Conservation (phyloP, 352 stramenopile genomes). For the Phytophthora sansomeana region DNA sequence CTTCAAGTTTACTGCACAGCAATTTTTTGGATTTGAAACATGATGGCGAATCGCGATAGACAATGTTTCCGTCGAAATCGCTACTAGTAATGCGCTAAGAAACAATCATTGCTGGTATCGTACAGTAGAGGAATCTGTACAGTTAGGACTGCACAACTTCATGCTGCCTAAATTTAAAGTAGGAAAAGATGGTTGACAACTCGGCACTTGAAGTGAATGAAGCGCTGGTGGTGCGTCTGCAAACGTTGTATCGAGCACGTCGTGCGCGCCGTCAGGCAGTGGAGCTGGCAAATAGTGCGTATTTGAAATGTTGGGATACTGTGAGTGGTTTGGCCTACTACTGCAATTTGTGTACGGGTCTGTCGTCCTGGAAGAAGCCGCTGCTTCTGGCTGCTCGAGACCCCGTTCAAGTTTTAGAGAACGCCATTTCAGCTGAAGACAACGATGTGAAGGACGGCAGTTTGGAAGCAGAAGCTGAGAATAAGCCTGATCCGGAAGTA, state of each 20-base stretch:
- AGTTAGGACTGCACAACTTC: neutral
- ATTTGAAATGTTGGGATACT: conserved; percentile 60
- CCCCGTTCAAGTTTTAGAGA: neutral
- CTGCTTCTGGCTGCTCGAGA: conserved; percentile 44
- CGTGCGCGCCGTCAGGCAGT: conserved; percentile 38
- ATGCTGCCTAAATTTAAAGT: conserved; percentile 26
- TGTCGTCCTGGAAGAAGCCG: conserved; percentile 57
- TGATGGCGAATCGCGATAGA: too few relatives aligned
- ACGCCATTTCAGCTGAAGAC: neutral
- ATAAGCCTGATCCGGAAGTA: too few relatives aligned
- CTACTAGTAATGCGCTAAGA: too few relatives aligned
- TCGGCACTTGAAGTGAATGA: conserved; percentile 4
- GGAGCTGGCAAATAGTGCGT: conserved; percentile 40
- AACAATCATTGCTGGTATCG: neutral
- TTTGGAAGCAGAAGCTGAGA: neutral
- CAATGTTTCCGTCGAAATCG: too few relatives aligned
- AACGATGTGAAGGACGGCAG: neutral
- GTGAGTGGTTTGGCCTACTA: conserved; percentile 55
- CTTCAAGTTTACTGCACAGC: too few relatives aligned
- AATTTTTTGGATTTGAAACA: too few relatives aligned
- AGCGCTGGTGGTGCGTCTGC: conserved; percentile 40
- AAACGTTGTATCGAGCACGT: conserved; percentile 43
- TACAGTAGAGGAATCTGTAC: too few relatives aligned
- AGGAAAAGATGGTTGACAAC: neutral
- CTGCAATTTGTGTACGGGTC: conserved; percentile 53